Conservation (phyloP, 805 yeast genomes). For the Metschnikowia baotianmanensis region DNA sequence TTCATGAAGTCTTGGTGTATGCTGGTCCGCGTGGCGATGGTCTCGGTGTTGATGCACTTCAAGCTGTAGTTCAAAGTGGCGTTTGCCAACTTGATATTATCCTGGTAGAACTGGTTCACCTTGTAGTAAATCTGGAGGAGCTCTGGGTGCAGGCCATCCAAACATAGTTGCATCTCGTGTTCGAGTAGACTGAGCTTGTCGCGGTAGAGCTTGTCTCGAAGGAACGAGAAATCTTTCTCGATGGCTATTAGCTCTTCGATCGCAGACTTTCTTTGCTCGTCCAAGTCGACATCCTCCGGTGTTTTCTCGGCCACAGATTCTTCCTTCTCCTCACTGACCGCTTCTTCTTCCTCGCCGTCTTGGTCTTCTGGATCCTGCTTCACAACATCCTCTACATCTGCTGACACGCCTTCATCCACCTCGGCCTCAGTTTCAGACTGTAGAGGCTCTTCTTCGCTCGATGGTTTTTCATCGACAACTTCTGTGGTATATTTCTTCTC, state of each 20-base stretch:
- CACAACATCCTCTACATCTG: constrained; percentile 10
- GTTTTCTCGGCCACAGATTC: constrained; percentile 9
- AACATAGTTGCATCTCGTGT: constrained; percentile 82
- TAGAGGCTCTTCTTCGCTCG: constrained; percentile 8
- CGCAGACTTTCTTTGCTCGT: constrained; percentile 56
- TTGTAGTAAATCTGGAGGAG: constrained; percentile 66
- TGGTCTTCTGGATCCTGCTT: constrained; percentile 27
- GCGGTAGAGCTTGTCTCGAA: constrained; percentile 80
- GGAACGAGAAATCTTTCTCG: constrained; percentile 80
- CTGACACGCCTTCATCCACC: constrained; percentile 6
- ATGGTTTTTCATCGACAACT: not conserved
- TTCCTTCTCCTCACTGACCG: constrained; percentile 15
- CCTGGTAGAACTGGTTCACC: constrained; percentile 72
- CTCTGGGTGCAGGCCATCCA: constrained; percentile 90
- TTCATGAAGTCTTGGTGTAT: constrained; percentile 82
- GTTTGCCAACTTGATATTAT: constrained; percentile 51
- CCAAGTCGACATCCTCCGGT: constrained; percentile 22
- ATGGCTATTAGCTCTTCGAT: constrained; percentile 71
- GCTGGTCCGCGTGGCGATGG: constrained; percentile 72
- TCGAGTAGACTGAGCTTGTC: constrained; percentile 76
- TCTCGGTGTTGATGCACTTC: constrained; percentile 75
- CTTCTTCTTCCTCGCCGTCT: constrained; percentile 16
- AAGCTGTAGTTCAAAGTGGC: constrained; percentile 55
- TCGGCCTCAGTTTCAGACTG: constrained; percentile 22
- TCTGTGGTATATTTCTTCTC: not conserved